Evolutionary conservation across 805 yeast genomes (phyloP).

Genomic region (Debaryomyces castellii): DNA sequence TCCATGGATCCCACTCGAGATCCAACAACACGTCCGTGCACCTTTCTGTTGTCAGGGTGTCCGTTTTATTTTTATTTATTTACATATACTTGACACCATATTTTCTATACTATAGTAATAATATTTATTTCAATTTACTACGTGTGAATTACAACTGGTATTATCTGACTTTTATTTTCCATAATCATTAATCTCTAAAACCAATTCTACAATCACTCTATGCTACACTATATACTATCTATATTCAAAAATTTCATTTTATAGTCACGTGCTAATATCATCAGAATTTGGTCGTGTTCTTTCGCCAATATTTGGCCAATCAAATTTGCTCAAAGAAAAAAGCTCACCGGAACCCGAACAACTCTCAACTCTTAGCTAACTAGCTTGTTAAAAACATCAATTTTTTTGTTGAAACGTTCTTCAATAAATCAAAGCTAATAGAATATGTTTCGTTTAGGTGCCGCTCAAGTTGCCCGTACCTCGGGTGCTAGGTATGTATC

Average conservation of each 20-base stretch:
- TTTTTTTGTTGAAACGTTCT: not conserved
- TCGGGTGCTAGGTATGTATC: conserved; percentile 53
- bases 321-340: conserved; percentile 15
- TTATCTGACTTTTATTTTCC: too few relatives aligned
- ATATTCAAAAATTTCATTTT: too few relatives aligned
- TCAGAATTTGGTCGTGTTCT: conserved; percentile 3
- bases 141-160: too few relatives aligned
- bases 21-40: not conserved
- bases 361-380: not conserved
- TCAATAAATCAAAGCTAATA: conserved; percentile 4
- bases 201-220: too few relatives aligned
- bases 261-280: not conserved
- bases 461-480: conserved; percentile 49
- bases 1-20: not conserved
- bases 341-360: conserved; percentile 7
- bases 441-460: conserved; percentile 56
- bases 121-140: not conserved
- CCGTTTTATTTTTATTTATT: not conserved
- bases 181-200: too few relatives aligned
- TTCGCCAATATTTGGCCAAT: conserved; percentile 12
- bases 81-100: not conserved
- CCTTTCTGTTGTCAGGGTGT: not conserved
- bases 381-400: conserved; percentile 1
- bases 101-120: not conserved
- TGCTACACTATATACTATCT: too few relatives aligned